Base-by-base conservation (phyloP, 2,329 filamentous ascomycete genomes). In the Calonectria leucothoes region DNA sequence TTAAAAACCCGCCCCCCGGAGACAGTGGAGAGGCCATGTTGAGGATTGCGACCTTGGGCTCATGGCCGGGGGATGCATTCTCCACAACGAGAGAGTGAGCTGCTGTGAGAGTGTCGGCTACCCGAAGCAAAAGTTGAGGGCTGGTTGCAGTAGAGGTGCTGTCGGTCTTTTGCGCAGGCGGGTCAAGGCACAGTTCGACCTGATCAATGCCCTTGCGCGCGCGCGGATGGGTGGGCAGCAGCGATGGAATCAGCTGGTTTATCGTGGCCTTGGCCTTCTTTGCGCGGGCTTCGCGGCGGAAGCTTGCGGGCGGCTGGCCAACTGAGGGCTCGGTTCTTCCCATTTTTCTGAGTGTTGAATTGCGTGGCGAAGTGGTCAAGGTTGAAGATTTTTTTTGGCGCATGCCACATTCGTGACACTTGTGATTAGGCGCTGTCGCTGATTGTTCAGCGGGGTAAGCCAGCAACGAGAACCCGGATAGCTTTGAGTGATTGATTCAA, bases 11-110 rank as follows among this genome's bases (percentile, higher is more conserved):
- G 10, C 91, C 91, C 15, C 92, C 92, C 0, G 91, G 89, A 0
- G 87, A 87, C 0, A 92, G 85, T 0, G 91, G 90, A 0, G 91
- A 93, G 0, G 91, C 91, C 91, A 93, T 93, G 81, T 92, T 93
- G 4, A 93, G 84, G 29, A 93, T 84, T 5, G 87, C 89, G 1
- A 91, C 85, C 45, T 87, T 83, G 11, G 78, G 69, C 15, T 52
- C 55, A n/a, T 49, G 48, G 2, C 68, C 71, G 1, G 66, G 33
- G 1, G 69, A 11, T 0, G 64, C 51, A 29, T 74, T 55, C 17
- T 64, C 49, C 2, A 65, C 20, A 6, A 80, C 29, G 14, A 80
- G 76, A 8, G 67, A 70, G 12, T 52, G 76, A 0, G 91, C 91
- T 0, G 89, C 90, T 2, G 86, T 83, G 6, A 93, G 86, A 0